Evolutionary conservation across 148 eudicot species (phyloP).

Genomic region (Nepenthes gracilis): DNA sequence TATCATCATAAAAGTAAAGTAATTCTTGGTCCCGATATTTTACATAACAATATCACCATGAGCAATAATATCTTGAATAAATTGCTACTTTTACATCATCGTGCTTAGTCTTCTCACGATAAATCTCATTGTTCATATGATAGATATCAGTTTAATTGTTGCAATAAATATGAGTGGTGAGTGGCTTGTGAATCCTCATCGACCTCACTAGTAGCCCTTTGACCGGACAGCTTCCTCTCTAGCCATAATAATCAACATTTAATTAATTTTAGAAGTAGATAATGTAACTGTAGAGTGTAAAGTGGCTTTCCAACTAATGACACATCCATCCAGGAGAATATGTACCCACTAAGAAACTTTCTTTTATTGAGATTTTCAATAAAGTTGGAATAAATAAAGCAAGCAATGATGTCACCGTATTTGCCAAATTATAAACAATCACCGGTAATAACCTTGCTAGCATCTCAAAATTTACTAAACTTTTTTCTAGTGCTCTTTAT

Average conservation of each 20-base stretch:
- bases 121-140: no score
- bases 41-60: no score
- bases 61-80: no score
- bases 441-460: slow-evolving; percentile 2
- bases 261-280: neutral
- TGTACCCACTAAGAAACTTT: neutral
- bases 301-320: neutral
- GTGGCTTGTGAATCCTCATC: no score
- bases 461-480: no score
- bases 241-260: neutral
- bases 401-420: neutral
- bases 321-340: neutral
- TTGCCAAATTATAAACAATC: neutral
- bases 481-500: no score
- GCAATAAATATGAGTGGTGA: no score
- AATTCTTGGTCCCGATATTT: no score
- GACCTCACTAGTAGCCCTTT: neutral
- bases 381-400: neutral
- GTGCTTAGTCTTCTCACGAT: no score
- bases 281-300: neutral
- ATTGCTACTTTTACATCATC: no score
- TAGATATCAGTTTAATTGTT: no score
- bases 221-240: neutral
- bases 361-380: neutral
- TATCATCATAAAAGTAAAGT: no score